Conservation (phyloP, 495 filamentous ascomycete species). For the Penicillium roqueforti region DNA sequence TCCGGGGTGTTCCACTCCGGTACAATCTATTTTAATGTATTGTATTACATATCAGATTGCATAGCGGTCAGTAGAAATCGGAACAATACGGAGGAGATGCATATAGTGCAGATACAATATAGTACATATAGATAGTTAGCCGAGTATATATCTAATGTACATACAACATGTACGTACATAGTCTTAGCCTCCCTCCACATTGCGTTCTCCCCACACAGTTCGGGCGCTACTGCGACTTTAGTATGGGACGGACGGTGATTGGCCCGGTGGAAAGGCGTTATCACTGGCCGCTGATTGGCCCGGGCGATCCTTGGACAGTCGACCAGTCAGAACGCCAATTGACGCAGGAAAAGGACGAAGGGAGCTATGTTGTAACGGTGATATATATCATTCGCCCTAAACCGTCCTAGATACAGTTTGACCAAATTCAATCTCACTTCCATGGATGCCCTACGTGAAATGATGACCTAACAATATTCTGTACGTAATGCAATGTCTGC, state of each 20-base stretch:
- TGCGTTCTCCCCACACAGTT: conserved; percentile 5
- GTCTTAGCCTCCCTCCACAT: not conserved
- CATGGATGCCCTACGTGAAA: too few species aligned
- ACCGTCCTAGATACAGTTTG: too few species aligned
- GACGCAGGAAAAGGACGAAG: too few species aligned
- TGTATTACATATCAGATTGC: not conserved
- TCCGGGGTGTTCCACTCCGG: conserved; percentile 13
- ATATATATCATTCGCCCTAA: too few species aligned
- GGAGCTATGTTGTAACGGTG: too few species aligned
- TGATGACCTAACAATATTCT: conserved; percentile 10
- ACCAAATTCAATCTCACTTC: too few species aligned
- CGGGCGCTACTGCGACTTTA: conserved; percentile 10
- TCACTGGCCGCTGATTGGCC: conserved; percentile 18
- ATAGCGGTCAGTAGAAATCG: too few species aligned
- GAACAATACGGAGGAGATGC: too few species aligned
- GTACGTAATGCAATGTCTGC: conserved; percentile 27
- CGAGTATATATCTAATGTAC: too few species aligned
- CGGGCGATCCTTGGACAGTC: not conserved
- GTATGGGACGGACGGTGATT: conserved; percentile 7
- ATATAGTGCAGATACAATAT: not conserved
- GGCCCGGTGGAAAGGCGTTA: conserved; percentile 12
- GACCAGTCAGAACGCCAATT: not conserved
- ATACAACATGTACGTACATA: too few species aligned
- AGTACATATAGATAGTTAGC: not conserved
- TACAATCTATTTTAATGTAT: not conserved